Percentiles rank a stretch among this genome's conserved stretches.
These are phyloP conservation scores for Sphaceloma murrayae DNA, from an alignment of 2,329 filamentous ascomycete genomes.

Conservation along the genomic window DNA sequence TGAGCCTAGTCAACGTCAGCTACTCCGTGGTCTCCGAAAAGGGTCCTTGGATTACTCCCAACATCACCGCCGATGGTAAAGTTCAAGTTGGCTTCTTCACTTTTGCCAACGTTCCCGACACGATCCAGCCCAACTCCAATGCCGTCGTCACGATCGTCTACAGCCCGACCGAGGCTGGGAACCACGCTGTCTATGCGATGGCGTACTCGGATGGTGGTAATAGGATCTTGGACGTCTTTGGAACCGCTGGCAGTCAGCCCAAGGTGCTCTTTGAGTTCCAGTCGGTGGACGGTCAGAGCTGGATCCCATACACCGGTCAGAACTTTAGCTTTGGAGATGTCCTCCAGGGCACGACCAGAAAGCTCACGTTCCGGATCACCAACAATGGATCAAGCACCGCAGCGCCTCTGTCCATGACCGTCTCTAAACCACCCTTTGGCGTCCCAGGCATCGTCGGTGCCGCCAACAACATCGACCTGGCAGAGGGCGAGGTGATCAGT, in stretches of 20 bases:
- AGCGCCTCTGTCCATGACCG: constrained; percentile 46
- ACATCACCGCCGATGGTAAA: constrained; percentile 26
- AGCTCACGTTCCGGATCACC: constrained; percentile 44
- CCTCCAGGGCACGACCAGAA: constrained; percentile 41
- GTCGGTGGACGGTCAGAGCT: constrained; percentile 41
- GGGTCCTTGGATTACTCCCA: constrained; percentile 39
- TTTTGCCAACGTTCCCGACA: constrained; percentile 39
- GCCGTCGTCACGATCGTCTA: constrained; percentile 40
- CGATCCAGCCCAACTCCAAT: constrained; percentile 34
- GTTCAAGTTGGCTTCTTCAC: constrained; percentile 41
- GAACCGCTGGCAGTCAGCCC: constrained; percentile 42
- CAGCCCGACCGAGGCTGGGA: constrained; percentile 38
- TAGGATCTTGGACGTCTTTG: constrained; percentile 41
- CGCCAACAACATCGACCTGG: constrained; percentile 48
- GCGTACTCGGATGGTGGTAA: constrained; percentile 45
- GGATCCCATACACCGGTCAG: constrained; percentile 39
- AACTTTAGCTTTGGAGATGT: constrained; percentile 50
- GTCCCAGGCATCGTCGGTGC: constrained; percentile 46
- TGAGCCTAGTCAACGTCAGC: constrained; percentile 38
- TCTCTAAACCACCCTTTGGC: constrained; percentile 53
- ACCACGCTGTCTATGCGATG: constrained; percentile 42
- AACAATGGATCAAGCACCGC: constrained; percentile 43
- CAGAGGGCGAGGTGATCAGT: constrained; percentile 44
- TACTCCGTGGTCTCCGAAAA: constrained; percentile 37
- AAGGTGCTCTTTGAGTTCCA: constrained; percentile 48